Evolutionary conservation across 305 asterid genomes (phyloP), one percentile per base, ranked within the genome.

Genomic region (Stenogyne calaminthoides): DNA sequence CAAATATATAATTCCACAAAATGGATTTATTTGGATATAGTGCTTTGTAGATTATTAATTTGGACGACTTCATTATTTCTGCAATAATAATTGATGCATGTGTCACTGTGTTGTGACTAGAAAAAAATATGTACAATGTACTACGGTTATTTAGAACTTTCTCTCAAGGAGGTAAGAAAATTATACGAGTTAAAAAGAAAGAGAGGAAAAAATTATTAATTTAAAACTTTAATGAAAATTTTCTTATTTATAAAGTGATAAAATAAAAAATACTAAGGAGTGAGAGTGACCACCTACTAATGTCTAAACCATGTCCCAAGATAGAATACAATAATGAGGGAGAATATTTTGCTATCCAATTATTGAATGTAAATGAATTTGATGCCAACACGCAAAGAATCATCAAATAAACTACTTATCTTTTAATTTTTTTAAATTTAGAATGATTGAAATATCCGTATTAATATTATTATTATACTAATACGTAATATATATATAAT

Each of bases 331-430:
- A 55, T 55, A 32, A 56, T 12, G 66, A 56, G 11, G 10, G 25
- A 46, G 36, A 61, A 46, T 32, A 71, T 44, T 73, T 67, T 29
- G 25, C 19, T 59, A n/a, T 67, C 44, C 47, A 67, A 42, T 46
- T 69, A 69, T 39, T 6, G 52, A n/a, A 54, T 55, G 64, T 29
- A 29, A 59, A 6, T 25, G 42, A 59, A 67, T 14, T 57, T 57
- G 64, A 57, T 27, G 27, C 34, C 39, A 57, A 57, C 29, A 22
- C 6, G 11, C 3, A 3, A 15, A 49, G 2, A 54, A 54, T 20
- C 60, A 9, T 54, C 6, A n/a, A 19, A 54, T 8, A 16, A n/a
- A n/a, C n/a, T n/a, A n/a, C n/a, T n/a, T n/a, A n/a, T n/a, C n/a
- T n/a, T n/a, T n/a, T n/a, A n/a, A n/a, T n/a, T n/a, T n/a, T n/a